phyloP scores from a whole-genome alignment of 331 rosid species.

The Acacia pycnantha region DNA sequence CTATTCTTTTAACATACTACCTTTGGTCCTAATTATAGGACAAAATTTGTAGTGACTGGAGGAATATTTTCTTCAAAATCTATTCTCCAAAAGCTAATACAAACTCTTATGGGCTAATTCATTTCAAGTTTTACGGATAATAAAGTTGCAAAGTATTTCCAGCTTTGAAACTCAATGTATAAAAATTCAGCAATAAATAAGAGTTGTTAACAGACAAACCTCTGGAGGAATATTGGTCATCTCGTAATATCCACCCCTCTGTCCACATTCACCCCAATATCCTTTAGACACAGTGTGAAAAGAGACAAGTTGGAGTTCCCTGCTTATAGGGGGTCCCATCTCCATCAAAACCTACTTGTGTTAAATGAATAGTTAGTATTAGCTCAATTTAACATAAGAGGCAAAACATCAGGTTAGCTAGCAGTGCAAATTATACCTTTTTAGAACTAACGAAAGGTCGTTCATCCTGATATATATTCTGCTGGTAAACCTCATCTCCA shows the following conservation, averaged over 20 bases:
- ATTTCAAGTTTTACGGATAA: not conserved
- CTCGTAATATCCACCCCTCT: conserved; percentile 98
- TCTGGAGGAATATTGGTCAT: conserved; percentile 91
- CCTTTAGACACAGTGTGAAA: conserved; percentile 92
- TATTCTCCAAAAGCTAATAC: no score
- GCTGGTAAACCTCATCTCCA: conserved; percentile 99
- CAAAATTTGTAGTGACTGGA: no score
- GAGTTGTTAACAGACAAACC: conserved; percentile 46
- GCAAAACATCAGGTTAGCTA: conserved; percentile 21
- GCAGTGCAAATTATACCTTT: conserved; percentile 51
- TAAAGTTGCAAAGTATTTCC: not conserved
- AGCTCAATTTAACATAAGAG: not conserved
- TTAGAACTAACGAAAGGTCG: conserved; percentile 90
- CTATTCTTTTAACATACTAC: no score
- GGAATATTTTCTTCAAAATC: no score
- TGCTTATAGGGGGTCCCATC: conserved; percentile 81
- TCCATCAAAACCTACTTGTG: conserved; percentile 72
- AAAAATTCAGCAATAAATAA: not conserved
- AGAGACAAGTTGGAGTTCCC: conserved; percentile 84
- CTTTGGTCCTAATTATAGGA: no score
- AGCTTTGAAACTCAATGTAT: not conserved
- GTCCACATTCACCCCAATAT: conserved; percentile 99
- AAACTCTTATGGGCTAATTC: not conserved
- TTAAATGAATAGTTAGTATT: conserved; percentile 13
- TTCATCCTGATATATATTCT: conserved; percentile 89